Base-by-base conservation (phyloP, 2,329 filamentous ascomycete species). In the Ploettnerulaceae sp. region DNA sequence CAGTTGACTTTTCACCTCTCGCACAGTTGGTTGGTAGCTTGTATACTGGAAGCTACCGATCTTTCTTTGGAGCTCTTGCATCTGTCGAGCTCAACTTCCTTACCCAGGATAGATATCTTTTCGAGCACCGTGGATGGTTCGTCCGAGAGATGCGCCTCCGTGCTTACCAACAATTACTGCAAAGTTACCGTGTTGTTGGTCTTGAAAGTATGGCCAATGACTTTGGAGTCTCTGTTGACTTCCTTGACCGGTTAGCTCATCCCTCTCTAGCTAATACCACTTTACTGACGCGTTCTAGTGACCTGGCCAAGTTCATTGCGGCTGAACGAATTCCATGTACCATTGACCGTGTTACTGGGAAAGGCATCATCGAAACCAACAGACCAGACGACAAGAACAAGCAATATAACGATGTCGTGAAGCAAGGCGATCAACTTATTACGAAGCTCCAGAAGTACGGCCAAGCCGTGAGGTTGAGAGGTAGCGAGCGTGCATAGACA, bases 381-480 rank as follows among this genome's bases (percentile, higher is more conserved):
- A 80, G 93, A 45, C 90, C 91, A 7, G 93, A 97, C 66, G 90
- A 95, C 73, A 98, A 98, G 82, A 97, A 97, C 77, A 96, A 95
- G 78, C 93, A 98, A 72, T 98, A 98, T 70, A 86, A 90, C 61
- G 93, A 98, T 61, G 89, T 97, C 28, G 89, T 98, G 52, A 93
- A 93, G 72, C 93, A 97, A 67, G 93, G 93, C 24, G 93, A 98
- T 68, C 87, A 95, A 69, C 77, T 98, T 54, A 97, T 98, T 66
- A 98, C 93, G 48, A 98, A 98, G 77, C 75, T 98, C 59, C 93
- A 98, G 72, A 98, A 98, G 76, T 98, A 98, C 68, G 93, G 93
- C 34, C 93, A 98, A 70, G 86, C 93, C 2, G 93, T 98, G 55
- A 81, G 93, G 64, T 75, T 98, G 70, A 81, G 93, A 61, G 93